Evolutionary conservation across 805 yeast species (phyloP), one percentile per base, ranked within the genome.

Genomic region (Spencermartinsiella europaea): DNA sequence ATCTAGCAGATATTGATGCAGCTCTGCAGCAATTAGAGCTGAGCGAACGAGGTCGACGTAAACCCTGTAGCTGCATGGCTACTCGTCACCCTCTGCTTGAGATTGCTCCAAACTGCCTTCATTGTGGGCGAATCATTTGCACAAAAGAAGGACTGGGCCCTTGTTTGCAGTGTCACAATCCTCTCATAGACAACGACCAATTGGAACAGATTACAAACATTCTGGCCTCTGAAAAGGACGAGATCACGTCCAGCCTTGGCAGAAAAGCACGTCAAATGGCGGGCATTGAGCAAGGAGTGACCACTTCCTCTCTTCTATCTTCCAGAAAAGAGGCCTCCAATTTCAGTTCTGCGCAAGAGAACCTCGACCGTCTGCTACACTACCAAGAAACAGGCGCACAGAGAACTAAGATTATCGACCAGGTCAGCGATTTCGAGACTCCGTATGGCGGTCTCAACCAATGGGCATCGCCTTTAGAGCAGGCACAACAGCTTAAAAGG

Each of bases 111-210:
- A 93, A 93, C 62, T 93, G 99, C 58, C 66, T 93, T 35, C 81
- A 84, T 49, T 93, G 99, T 63, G 99, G 99, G 8, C 86, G 89
- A 63, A 86, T 93, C 36, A 86, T 93, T 2, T 93, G 99, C 68
- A 74, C 76, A 3, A 82, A 81, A 55, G 98, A 93, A 60, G 98
- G 98, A 0, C 68, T 87, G 20, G 93, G 90, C 49, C 93, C 93
- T 2, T 93, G 99, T 60, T 75, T 93, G 1, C 84, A 67, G 51
- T 93, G 99, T 68, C 86, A 88, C 0, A 62, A 72, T 21, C 83
- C 80, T 28, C 65, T 93, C 36, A 70, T 93, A 16, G 72, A 80
- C 4, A 61, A 66, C 8, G 75, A 74, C n/a, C 96, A 90, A 53
- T 74, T 79, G 56, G 51, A 58, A 3, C 80, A 77, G 44, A 81